These are phyloP conservation scores for Fraxinus sp. DNA, from an alignment of 305 asterid species.

Conservation along the genomic window DNA sequence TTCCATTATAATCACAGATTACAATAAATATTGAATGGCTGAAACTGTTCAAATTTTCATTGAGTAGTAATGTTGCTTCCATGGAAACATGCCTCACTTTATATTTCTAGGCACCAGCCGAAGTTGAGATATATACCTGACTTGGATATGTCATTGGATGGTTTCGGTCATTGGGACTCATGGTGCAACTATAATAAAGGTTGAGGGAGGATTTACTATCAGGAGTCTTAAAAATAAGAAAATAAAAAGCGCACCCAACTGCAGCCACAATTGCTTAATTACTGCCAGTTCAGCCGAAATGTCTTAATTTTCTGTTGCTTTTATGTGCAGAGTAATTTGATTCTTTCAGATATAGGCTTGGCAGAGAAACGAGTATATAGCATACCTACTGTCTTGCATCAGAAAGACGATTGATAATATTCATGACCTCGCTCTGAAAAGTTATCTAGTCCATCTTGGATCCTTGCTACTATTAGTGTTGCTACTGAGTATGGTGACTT, in stretches of 20 bases:
- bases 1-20: not conserved
- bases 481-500: constrained; percentile 13
- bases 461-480: constrained; percentile 25
- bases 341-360: constrained; percentile 77
- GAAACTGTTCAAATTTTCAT: not conserved
- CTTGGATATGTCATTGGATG: not conserved
- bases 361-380: constrained; percentile 87
- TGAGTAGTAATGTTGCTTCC: not conserved
- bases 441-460: constrained; percentile 37
- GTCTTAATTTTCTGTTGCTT: constrained; percentile 26
- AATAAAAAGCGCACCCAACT: not conserved
- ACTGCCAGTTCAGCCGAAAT: not conserved
- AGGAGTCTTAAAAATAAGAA: not conserved
- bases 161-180: not conserved
- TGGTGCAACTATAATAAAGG: not conserved
- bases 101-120: not conserved
- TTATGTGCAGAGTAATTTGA: constrained; percentile 75
- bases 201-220: not conserved
- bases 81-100: not conserved
- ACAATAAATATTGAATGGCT: not conserved
- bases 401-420: constrained; percentile 80
- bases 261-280: not conserved
- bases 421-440: constrained; percentile 50
- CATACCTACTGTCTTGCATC: constrained; percentile 86
- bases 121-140: not conserved